A percentile compares a stretch with the other conserved stretches of the same genome.
Evolutionary conservation across 2,329 filamentous ascomycete species (phyloP).

Genomic region (Macrophomina pseudophaseolina): DNA sequence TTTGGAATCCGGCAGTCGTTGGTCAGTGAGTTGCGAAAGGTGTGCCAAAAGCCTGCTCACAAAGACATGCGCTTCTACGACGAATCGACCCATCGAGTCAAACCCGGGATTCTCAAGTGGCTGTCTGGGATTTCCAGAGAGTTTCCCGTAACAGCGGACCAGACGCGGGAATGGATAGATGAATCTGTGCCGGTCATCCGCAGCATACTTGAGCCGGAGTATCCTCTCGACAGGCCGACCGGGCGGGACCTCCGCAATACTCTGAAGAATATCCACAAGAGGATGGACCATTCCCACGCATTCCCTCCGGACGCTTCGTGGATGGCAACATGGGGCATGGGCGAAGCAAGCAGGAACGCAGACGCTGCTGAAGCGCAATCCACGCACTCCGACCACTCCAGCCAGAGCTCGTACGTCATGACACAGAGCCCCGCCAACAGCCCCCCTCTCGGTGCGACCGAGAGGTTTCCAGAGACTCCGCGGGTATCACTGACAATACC

Average conservation of each 20-base stretch:
- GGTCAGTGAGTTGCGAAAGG: not conserved
- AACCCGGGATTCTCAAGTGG: not conserved
- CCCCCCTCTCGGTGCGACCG: too few species aligned
- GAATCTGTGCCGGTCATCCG: not conserved
- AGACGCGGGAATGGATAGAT: not conserved
- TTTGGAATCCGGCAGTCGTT: conserved; percentile 11
- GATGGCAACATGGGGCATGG: not conserved
- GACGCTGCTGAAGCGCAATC: too few species aligned
- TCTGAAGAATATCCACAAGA: not conserved
- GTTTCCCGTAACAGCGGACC: not conserved
- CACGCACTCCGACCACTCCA: too few species aligned
- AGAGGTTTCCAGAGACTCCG: too few species aligned
- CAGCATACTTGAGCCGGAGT: not conserved
- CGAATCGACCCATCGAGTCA: not conserved
- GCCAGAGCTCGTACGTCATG: too few species aligned
- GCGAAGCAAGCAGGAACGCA: too few species aligned
- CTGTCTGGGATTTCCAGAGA: not conserved
- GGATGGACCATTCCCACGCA: not conserved
- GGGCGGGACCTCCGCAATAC: not conserved
- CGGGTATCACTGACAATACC: too few species aligned
- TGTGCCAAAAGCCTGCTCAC: not conserved
- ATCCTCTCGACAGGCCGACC: not conserved
- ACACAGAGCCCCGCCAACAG: too few species aligned
- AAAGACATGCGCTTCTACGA: not conserved
- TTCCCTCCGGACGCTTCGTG: not conserved